Evolutionary conservation across 2,329 filamentous ascomycete genomes (phyloP).

Genomic region (Gyromitra esculenta): DNA sequence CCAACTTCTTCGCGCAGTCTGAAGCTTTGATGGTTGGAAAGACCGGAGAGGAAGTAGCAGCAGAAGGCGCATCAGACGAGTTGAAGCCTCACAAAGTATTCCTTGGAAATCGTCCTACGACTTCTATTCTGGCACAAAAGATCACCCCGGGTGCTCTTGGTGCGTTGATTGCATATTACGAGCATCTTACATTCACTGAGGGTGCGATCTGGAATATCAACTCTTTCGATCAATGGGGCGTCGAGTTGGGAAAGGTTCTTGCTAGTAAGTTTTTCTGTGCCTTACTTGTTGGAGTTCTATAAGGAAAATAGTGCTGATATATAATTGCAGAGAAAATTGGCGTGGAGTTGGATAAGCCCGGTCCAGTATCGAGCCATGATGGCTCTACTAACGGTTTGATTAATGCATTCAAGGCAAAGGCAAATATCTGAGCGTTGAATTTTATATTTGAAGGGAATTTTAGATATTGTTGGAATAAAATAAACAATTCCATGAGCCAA

Average conservation of each 20-base stretch:
- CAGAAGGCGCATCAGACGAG: slow-evolving; percentile 76
- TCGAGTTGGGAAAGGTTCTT: slow-evolving; percentile 94
- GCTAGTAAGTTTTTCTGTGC: slow-evolving; percentile 74
- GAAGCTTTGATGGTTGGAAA: slow-evolving; percentile 93
- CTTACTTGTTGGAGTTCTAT: background rate
- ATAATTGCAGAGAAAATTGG: slow-evolving; percentile 63
- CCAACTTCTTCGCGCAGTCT: slow-evolving; percentile 89
- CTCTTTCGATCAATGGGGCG: slow-evolving; percentile 99
- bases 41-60: slow-evolving; percentile 79
- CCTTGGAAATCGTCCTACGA: slow-evolving; percentile 95
- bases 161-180: slow-evolving; percentile 97
- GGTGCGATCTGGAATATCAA: slow-evolving; percentile 99
- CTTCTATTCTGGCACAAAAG: slow-evolving; percentile 89
- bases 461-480: slow-evolving; percentile 24
- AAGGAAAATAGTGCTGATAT: slow-evolving; percentile 65
- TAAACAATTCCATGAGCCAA: slow-evolving; percentile 19
- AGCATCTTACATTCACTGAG: slow-evolving; percentile 97
- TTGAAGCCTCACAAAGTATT: slow-evolving; percentile 99
- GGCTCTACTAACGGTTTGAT: slow-evolving; percentile 88
- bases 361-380: slow-evolving; percentile 79
- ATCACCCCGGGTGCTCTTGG: slow-evolving; percentile 95
- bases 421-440: slow-evolving; percentile 60
- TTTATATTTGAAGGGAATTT: slow-evolving; percentile 11
- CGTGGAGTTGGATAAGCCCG: slow-evolving; percentile 82
- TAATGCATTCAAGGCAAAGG: slow-evolving; percentile 87